Conservation (phyloP, 2,329 filamentous ascomycete species). For the Penicillium sp. region DNA sequence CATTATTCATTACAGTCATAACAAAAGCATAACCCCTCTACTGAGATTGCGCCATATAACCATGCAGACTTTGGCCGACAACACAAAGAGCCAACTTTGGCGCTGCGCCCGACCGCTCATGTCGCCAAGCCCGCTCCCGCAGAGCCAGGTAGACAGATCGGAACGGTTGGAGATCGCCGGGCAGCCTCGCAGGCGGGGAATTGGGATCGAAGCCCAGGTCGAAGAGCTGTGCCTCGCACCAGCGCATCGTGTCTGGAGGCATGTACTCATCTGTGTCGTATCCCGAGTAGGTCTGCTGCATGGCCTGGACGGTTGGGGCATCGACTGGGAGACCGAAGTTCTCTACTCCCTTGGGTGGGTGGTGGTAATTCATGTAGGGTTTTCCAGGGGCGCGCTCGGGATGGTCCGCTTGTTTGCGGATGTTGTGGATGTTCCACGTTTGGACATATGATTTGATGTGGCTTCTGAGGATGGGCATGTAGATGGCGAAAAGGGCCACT, state of each 20-base stretch:
- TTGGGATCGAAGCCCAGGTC: conserved; percentile 11
- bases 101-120: conserved; percentile 2
- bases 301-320: background rate
- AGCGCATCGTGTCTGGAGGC: conserved; percentile 6
- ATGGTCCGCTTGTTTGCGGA: conserved; percentile 9
- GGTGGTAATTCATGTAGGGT: conserved; percentile 13
- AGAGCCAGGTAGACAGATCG: conserved; percentile 7
- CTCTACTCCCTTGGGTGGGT: conserved; percentile 12
- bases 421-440: conserved; percentile 14
- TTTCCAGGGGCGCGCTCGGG: conserved; percentile 7
- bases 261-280: conserved; percentile 13
- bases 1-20: background rate
- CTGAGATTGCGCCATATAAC: conserved; percentile 2
- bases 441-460: conserved; percentile 10
- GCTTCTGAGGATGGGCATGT: conserved; percentile 9
- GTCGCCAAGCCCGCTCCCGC: conserved; percentile 7
- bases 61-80: background rate
- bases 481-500: conserved; percentile 11
- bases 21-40: background rate
- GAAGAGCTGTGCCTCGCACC: conserved; percentile 7
- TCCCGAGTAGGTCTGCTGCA: background rate
- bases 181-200: conserved; percentile 1
- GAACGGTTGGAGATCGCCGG: conserved; percentile 9
- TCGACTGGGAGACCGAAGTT: conserved; percentile 9
- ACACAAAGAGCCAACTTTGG: conserved; percentile 3